Evolutionary conservation across 441 rosid species (phyloP), one percentile per base, ranked within the genome.

Genomic region (Adansonia rubrostipa): DNA sequence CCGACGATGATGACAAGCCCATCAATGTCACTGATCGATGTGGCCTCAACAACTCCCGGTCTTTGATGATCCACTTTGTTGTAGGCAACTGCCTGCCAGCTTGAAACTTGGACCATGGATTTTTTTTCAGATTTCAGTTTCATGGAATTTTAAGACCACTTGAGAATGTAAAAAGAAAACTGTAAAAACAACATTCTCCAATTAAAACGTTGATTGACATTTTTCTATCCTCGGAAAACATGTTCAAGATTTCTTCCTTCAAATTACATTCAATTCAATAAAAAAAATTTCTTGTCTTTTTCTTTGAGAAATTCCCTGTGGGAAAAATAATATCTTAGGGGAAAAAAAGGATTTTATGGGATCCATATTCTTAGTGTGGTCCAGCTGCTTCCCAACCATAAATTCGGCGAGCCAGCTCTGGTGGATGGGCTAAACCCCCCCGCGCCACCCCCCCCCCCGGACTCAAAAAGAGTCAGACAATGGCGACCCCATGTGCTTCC

Each of bases 341-440:
- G 33, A 28, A 28, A 2, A 28, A 64, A 64, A 0, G 14, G 50
- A 44, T 44, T 68, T 48, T n/a, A 60, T 7, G 78, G 33, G 71
- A 5, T 61, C 74, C 74, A 75, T n/a, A 58, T 33, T 67, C 45
- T 28, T 15, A 22, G 78, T 15, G 81, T 58, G 83, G 79, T 79
- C 80, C 85, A 80, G 85, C 82, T 77, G 83, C 83, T 40, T 60
- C 75, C 81, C 74, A 74, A 48, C 78, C 63, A 68, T 69, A 61
- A 79, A 72, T 77, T 15, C 50, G 61, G 75, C 44, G 60, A 48
- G 58, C 75, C 80, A 58, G 10, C 53, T 44, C 33, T 5, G 9
- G n/a, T 45, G 5, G n/a, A 47, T 50, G 73, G 76, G 76, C 62
- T 79, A 14, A 14, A 28, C 33, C 33, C 33, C 33, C 33, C 33